Evolutionary conservation across 2,329 filamentous ascomycete species (phyloP), one percentile per base, ranked within the genome.

Genomic region (Colletotrichum abscissum): DNA sequence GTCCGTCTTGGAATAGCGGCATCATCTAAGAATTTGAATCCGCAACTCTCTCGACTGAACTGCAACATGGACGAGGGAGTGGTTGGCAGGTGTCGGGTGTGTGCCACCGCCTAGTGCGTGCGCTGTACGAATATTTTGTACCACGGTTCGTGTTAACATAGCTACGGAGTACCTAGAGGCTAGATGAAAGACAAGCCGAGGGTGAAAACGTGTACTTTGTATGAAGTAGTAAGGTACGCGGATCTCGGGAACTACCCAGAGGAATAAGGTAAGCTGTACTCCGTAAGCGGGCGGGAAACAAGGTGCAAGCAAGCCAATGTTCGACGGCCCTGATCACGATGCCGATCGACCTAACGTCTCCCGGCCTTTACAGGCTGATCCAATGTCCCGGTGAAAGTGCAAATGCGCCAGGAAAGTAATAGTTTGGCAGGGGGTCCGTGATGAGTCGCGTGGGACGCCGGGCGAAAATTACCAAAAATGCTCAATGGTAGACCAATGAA

Each of bases 401-500:
- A n/a, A 49, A 26, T 52, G 30, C 62, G 30, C 33, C 52, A 49
- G 33, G 46, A 55, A n/a, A 56, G 55, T 26, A 16, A 49, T 49
- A 62, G 46, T 71, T 49, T 30, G 54, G 54, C 59, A 59, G 59
- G 54, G 66, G 66, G 38, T 38, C 49, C 3, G 49, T 56, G 33
- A 55, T 46, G 42, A 65, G 33, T 55, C 46, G 67, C 28, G 56
- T 49, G 59, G 59, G 59, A 65, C 59, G 59, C 26, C 59, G 66
- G 71, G 71, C 71, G 67, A 73, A 46, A 62, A 70, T 70, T 70
- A 14, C 67, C 70, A 46, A 57, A 72, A 69, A 24, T n/a, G 60
- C 16, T 24, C 19, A 46, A 4, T 22, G 42, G 57, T 35, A 14
- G 56, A 46, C 71, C 67, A 70, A 70, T 73, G 11, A 60, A n/a